phyloP scores from a whole-genome alignment of 768 basidiomycete species.

The Exsudoporus frostii region DNA sequence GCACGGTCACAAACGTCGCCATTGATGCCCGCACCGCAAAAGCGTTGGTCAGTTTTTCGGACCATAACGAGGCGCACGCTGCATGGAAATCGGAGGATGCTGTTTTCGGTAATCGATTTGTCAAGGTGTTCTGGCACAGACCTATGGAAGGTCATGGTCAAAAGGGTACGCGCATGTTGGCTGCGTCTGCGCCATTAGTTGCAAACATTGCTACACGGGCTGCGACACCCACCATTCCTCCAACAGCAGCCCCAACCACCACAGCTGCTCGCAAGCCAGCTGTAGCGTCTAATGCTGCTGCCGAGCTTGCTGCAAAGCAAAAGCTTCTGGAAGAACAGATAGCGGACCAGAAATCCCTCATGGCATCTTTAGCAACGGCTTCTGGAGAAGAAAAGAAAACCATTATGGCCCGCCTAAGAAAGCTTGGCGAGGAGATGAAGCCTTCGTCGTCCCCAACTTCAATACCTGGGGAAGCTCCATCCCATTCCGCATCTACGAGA shows the following conservation, averaged over 20 bases:
- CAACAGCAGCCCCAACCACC: constrained; percentile 25
- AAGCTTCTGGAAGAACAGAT: constrained; percentile 79
- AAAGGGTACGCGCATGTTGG: constrained; percentile 71
- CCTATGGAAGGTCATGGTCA: constrained; percentile 91
- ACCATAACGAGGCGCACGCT: constrained; percentile 77
- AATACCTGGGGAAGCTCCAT: constrained; percentile 28
- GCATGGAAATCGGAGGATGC: constrained; percentile 95
- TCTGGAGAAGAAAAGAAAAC: constrained; percentile 72
- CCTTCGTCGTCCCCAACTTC: constrained; percentile 29
- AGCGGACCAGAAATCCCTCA: constrained; percentile 82
- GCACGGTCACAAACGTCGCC: constrained; percentile 88
- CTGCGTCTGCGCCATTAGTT: constrained; percentile 74
- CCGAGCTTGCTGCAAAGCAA: constrained; percentile 69
- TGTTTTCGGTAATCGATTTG: constrained; percentile 92
- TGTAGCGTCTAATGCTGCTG: constrained; percentile 34
- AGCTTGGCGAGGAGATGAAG: constrained; percentile 79
- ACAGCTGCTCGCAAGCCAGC: constrained; percentile 37
- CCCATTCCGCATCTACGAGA: constrained; percentile 25
- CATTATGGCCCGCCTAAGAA: constrained; percentile 72
- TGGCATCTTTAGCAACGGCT: constrained; percentile 64
- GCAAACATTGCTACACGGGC: constrained; percentile 52
- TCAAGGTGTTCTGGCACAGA: constrained; percentile 94
- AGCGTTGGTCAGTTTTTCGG: constrained; percentile 84
- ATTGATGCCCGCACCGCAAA: constrained; percentile 73
- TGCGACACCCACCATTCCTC: constrained; percentile 48